Evolutionary conservation across 2,329 filamentous ascomycete genomes (phyloP).

Genomic region (Colletotrichum zoysiae): DNA sequence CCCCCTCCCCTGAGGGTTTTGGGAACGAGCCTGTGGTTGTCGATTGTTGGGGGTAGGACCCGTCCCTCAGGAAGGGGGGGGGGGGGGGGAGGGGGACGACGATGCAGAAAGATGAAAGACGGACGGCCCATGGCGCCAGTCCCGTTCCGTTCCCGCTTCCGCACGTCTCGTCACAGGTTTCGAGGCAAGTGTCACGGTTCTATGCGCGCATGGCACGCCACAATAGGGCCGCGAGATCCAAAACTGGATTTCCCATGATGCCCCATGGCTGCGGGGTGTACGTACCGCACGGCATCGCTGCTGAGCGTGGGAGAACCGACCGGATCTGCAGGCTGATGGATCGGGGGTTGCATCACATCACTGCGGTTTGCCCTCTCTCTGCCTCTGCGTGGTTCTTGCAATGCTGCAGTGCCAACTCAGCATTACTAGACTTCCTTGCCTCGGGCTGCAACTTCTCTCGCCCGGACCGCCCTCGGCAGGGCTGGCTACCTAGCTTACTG

Average conservation of each 20-base stretch:
- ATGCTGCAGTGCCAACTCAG: constrained; percentile 25
- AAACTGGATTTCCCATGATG: background rate
- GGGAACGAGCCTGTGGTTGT: constrained; percentile 19
- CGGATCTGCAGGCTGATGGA: constrained; percentile 20
- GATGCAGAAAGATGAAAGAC: constrained; percentile 3
- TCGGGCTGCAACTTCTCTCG: background rate
- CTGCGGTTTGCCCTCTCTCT: constrained; percentile 1
- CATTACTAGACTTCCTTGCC: background rate
- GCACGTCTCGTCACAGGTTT: constrained; percentile 28
- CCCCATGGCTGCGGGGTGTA: background rate
- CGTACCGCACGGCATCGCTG: background rate
- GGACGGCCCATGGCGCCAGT: constrained; percentile 3
- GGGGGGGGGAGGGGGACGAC: background rate
- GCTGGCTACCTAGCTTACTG: background rate
- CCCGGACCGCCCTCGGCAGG: background rate
- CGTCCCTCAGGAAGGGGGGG: background rate
- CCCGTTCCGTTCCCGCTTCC: constrained; percentile 24
- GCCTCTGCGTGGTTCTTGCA: background rate
- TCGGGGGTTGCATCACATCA: constrained; percentile 5
- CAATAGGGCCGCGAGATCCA: constrained; percentile 18
- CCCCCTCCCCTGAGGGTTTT: background rate
- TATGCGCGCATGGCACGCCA: constrained; percentile 4
- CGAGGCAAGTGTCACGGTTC: constrained; percentile 16
- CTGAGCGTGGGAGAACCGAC: background rate
- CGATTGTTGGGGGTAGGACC: constrained; percentile 4